Base-by-base conservation (phyloP, 768 basidiomycete species). In the Russula virescens region DNA sequence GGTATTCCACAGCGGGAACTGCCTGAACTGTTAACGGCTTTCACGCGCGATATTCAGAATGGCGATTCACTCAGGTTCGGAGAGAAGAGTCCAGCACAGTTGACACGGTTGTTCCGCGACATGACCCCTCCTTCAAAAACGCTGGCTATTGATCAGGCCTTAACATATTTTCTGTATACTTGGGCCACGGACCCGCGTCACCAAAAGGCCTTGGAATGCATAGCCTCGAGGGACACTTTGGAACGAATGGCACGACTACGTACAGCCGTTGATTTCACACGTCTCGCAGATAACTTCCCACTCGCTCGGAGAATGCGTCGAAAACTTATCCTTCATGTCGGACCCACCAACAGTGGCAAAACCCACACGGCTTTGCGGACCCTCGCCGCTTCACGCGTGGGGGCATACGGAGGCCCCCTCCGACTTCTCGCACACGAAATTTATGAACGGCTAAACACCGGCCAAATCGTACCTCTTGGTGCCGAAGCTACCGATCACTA, bases 301-400 rank as follows among this genome's bases (percentile, higher is more conserved):
- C 19, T 56, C 10, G 85, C 93, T 0, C 84, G 96, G 11, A 69
- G 72, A 13, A 75, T 86, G 65, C 80, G 78, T 19, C 82, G 95
- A 21, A 91, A 87, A 68, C 77, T 98, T 68, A 88, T 95, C 72
- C 87, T 98, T 79, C 96, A 99, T 69, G 93, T 99, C 45, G 97
- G 96, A 0, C 97, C 97, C 0, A 98, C 97, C 25, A 99, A 98
- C 73, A 92, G 91, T 65, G 97, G 96, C 34, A 99, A 99, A 77
- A 99, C 96, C 0, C 87, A 98, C 70, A 86, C 89, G 69, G 97
- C 96, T 0, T 77, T 99, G 10, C 86, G 91, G 48, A 92, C 94
- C 0, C 81, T 99, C 2, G 90, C 93, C 0, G 83, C 85, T 5
- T 85, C 94, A 0, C 69, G 71, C 1, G 75, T 77, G 0, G 97